Base-by-base conservation (phyloP, 2,329 filamentous ascomycete genomes). In the Magnaporthiopsis poae region DNA sequence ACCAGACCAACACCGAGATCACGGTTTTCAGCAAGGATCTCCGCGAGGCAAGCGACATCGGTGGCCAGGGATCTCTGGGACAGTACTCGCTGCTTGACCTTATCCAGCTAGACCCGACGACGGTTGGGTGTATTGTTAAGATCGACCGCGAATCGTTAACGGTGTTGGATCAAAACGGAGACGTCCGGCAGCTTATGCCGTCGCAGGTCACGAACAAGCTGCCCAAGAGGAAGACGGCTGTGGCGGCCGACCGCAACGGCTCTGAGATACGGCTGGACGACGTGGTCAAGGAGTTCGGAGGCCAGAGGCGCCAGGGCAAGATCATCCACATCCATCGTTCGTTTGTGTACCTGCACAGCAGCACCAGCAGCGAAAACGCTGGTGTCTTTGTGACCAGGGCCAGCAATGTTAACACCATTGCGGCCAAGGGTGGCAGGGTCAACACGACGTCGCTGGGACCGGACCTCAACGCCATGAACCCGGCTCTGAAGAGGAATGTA, bases 1-100 rank as follows among this genome's bases (percentile, higher is more conserved):
- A 99, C 78, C 92, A 95, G 75, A 95, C 87, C 68, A 94, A 95
- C 77, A 88, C 89, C 65, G 95, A 99, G 75, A 92, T 99, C 71
- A 97, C 93, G 0, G 95, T 99, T 46, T 99, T 99, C 75, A 97
- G 94, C 80, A 97, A 96, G 76, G 95, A 99, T 79, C 80, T 99
- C 68, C 87, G 96, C 71, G 91, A 96, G 77, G 95, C 95, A 35
- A 92, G 91, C 66, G 95, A 98, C 74, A 92, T 92, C 71, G 93
- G 92, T 69, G 92, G 91, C 21, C 88, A 93, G 73, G 90, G 91
- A 35, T 87, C 88, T 39, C 80, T 94, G n/a, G 92, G 92, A 13
- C 91, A 96, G 77, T 98, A 90, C 76, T 90, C 93, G 71, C 87
- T 99, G 46, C 92, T 96, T 72, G 95, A 99, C 75, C 84, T 99